Conservation (phyloP, 768 basidiomycete genomes). For the Mycena leptocephala region DNA sequence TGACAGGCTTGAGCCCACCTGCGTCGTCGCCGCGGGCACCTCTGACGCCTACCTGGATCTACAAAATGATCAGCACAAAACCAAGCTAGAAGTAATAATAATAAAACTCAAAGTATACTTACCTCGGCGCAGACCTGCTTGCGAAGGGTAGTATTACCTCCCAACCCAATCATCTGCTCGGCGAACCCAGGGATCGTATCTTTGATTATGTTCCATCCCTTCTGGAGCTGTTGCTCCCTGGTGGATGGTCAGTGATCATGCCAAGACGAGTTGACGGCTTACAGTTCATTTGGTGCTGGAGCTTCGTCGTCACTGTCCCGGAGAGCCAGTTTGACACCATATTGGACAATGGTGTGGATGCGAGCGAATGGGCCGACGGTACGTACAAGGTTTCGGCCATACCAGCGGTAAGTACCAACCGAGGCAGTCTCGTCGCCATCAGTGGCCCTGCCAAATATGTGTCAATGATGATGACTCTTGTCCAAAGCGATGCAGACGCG, state of each 20-base stretch:
- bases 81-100: too few relatives aligned
- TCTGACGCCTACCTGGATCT: not conserved
- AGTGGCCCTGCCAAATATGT: not conserved
- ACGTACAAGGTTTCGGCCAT: not conserved
- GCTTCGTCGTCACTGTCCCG: too few relatives aligned
- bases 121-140: not conserved
- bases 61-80: too few relatives aligned
- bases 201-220: not conserved
- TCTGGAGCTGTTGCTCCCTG: too few relatives aligned
- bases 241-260: too few relatives aligned
- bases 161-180: not conserved
- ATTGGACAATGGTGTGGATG: not conserved
- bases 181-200: not conserved
- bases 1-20: too few relatives aligned
- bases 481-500: too few relatives aligned
- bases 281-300: not conserved
- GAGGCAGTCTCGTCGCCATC: not conserved
- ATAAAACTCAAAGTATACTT: not conserved
- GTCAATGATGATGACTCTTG: too few relatives aligned
- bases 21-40: too few relatives aligned
- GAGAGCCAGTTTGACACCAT: not conserved
- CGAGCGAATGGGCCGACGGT: not conserved
- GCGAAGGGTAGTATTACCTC: not conserved
- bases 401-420: constrained; percentile 1
- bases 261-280: not conserved